A percentile compares a stretch with the other conserved stretches of the same genome.
Conservation (phyloP, 2,329 filamentous ascomycete species). For the Hymenoscyphus albidus region DNA sequence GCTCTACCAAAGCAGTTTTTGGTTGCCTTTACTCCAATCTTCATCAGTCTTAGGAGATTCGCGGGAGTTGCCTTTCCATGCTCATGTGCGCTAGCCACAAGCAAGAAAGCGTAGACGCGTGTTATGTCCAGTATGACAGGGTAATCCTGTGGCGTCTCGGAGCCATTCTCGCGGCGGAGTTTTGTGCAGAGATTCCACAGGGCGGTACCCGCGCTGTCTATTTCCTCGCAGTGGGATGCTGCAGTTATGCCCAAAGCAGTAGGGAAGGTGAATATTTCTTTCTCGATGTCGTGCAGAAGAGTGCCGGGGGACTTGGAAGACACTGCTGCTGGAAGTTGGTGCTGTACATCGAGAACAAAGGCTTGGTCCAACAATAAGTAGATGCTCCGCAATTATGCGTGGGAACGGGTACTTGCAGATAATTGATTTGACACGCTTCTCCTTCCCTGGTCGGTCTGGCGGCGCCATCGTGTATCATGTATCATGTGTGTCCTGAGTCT, state of each 20-base stretch:
- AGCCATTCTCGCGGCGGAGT: conserved; percentile 39
- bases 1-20: conserved; percentile 56
- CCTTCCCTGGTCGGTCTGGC: conserved; percentile 27
- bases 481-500: neutral
- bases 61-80: conserved; percentile 30
- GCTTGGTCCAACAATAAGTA: conserved; percentile 20
- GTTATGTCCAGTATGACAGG: conserved; percentile 33
- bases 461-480: conserved; percentile 23
- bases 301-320: conserved; percentile 17
- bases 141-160: conserved; percentile 22
- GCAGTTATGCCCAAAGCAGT: conserved; percentile 32
- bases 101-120: conserved; percentile 59
- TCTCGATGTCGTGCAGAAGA: conserved; percentile 42
- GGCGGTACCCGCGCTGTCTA: conserved; percentile 53
- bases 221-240: conserved; percentile 40
- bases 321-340: conserved; percentile 22
- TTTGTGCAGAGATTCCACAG: conserved; percentile 67
- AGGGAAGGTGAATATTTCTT: conserved; percentile 37
- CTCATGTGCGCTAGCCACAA: conserved; percentile 58
- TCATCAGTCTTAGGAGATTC: conserved; percentile 56
- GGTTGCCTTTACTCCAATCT: conserved; percentile 62
- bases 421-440: conserved; percentile 35
- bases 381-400: conserved; percentile 9
- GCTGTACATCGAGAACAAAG: conserved; percentile 27
- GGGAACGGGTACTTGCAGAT: conserved; percentile 31